Evolutionary conservation across 2,329 filamentous ascomycete species (phyloP), one percentile per base, ranked within the genome.

Genomic region (Sporothrix pallida): DNA sequence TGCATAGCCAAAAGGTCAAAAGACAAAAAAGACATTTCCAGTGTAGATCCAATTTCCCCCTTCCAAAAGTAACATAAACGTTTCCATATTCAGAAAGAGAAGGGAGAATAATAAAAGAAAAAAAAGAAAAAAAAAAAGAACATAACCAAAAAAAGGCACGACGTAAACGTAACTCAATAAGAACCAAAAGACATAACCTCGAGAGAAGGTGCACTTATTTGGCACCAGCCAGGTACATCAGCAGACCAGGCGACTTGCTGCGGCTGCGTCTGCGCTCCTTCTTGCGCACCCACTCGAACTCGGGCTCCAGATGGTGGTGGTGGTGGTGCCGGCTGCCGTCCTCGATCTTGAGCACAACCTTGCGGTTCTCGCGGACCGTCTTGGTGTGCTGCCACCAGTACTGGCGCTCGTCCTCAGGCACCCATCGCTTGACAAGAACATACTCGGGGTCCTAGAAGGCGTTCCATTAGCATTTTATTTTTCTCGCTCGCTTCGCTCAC

Each of bases 351-450:
- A 86, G 80, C 17, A 86, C 81, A 58, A 85, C 80, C 77, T 84
- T 85, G 7, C 85, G 83, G 79, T 84, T 86, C 78, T 90, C 87
- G n/a, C 90, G 89, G 75, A 93, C 80, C 60, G 86, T 83, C 75
- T 86, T 86, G 2, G 92, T 93, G 81, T 94, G 91, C 60, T 88
- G 87, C 87, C 92, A 95, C 68, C 94, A 86, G 73, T 89, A 84
- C 74, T 93, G 88, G 78, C 93, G 92, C 79, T 93, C 88, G 75
- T 88, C 87, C 77, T 93, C 90, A 3, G 89, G 87, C 70, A 94
- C 89, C 89, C 89, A 93, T 73, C 89, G 86, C 81, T 76, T 92
- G 82, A 94, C 92, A 74, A 95, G 81, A 72, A 94, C 84, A 77
- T 89, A 94, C 65, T 92, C 89, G 20, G 88, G 86, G 78, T 94